Base-by-base conservation (phyloP, 73 alveolate genomes). In the Symbiodinium pilosum region DNA sequence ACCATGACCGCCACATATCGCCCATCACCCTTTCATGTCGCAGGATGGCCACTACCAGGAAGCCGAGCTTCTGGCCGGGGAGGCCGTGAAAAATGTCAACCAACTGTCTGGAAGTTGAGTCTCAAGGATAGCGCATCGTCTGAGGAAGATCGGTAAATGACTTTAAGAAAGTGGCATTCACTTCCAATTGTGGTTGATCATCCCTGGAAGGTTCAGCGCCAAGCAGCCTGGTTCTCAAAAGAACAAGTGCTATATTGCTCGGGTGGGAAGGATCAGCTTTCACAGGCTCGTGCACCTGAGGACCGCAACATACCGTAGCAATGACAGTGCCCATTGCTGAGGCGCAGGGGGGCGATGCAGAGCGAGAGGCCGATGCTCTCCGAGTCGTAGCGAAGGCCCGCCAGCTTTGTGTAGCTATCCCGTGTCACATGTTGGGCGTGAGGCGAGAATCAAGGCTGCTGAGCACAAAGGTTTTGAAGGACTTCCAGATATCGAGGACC, bases 311-410 rank as follows among this genome's bases (percentile, higher is more conserved):
- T 47, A 14, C 14, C 59, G 14, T 47, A 6, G 6, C 14, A 9
- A 47, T 47, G 59, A 9, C 59, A 47, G 38, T 12, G 30, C 30
- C 39, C 81, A 0, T 56, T 30, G 32, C 81, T 8, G 86, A 75
- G 43, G 95, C 95, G 39, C 12, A 51, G n/a, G 95, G 64, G 6
- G 95, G 87, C 39, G 68, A 88, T 16, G 95, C 95, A 7, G 95
- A 75, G 44, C 40, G 95, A 38, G 95, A 88, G 39, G 95, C 95
- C 7, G 95, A 88, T 28, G 95, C 95, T 36, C 69, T 88, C 44
- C 95, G 95, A 34, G 95, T 88, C 86, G 95, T 88, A 34, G 64
- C 95, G 42, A 88, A 88, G 95, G 95, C 95, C 43, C 4, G 47
- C 34, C 4, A 24, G 84, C 73, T 54, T 6, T 30, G 34, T 54